Percentiles rank a stretch among this genome's conserved stretches.
These are phyloP conservation scores for Kazachstania kunashirensis DNA, from an alignment of 805 yeast species.

Conservation along the genomic window DNA sequence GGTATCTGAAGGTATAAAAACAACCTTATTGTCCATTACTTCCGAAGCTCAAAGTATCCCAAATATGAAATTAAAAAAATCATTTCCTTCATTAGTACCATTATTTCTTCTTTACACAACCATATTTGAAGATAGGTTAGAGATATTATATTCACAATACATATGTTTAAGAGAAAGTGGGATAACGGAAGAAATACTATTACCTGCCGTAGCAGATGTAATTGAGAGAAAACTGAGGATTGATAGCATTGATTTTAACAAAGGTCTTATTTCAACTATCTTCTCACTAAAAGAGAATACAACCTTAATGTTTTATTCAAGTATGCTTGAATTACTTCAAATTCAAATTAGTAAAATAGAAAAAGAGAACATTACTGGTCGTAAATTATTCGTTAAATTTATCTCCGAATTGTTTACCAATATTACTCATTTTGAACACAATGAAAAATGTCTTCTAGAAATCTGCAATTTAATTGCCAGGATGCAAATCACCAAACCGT, in stretches of 20 bases:
- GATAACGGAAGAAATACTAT: conserved; percentile 8
- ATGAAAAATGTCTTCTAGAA: conserved; percentile 5
- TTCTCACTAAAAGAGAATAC: conserved; percentile 8
- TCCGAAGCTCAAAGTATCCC: no score
- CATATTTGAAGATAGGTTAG: conserved; percentile 12
- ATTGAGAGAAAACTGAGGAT: conserved; percentile 5
- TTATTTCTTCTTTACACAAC: conserved; percentile 23
- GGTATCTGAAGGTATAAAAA: no score
- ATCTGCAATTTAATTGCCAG: conserved; percentile 31
- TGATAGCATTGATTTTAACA: conserved; percentile 11
- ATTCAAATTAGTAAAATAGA: conserved; percentile 11
- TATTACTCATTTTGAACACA: conserved; percentile 7
- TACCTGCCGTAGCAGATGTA: conserved; percentile 15
- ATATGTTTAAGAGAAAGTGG: conserved; percentile 25
- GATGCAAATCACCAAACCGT: conserved; percentile 39
- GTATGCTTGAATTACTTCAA: conserved; percentile 17
- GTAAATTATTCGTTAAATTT: conserved; percentile 24
- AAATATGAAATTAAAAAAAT: no score
- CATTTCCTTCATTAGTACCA: no score
- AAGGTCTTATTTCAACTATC: conserved; percentile 10
- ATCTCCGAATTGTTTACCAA: conserved; percentile 25
- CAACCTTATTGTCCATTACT: no score
- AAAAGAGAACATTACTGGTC: conserved; percentile 17
- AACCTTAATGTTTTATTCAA: conserved; percentile 3
- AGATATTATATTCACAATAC: conserved; percentile 30